A percentile compares a stretch with the other conserved stretches of the same genome.
Evolutionary conservation across 108 stramenopile species (phyloP).

Genomic region (Cyclotella sp.): DNA sequence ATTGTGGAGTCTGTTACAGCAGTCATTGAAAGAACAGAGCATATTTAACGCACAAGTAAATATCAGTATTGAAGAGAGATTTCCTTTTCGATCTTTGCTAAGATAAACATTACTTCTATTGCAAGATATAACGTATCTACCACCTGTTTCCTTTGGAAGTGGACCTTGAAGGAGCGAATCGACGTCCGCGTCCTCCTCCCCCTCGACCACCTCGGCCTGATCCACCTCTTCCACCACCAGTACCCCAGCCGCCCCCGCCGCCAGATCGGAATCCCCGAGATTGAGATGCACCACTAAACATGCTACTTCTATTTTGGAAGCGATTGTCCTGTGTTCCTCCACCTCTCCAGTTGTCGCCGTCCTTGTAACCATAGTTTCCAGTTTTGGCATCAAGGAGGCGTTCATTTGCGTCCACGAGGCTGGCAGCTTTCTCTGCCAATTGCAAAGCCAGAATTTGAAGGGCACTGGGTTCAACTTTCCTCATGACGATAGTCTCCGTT

Average conservation of each 20-base stretch:
- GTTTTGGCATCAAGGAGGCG: constrained; percentile 90
- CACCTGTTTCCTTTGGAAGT: constrained; percentile 37
- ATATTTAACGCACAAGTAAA: too few species aligned
- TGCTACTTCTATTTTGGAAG: constrained; percentile 26
- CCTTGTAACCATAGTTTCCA: constrained; percentile 81
- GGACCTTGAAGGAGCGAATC: constrained; percentile 28
- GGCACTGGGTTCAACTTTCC: constrained; percentile 84
- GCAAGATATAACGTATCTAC: constrained; percentile 6
- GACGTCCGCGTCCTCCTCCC: constrained; percentile 44
- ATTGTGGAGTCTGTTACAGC: neutral
- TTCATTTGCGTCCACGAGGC: constrained; percentile 95
- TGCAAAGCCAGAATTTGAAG: constrained; percentile 94
- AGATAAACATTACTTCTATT: too few species aligned
- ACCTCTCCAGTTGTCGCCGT: constrained; percentile 68
- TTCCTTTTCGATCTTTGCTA: neutral
- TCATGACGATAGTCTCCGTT: constrained; percentile 95
- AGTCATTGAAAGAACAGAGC: neutral
- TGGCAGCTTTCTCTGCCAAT: constrained; percentile 91
- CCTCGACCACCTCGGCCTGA: constrained; percentile 38
- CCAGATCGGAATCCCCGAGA: constrained; percentile 48
- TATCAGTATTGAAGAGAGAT: neutral
- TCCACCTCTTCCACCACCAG: constrained; percentile 42
- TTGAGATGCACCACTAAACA: constrained; percentile 21
- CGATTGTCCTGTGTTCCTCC: constrained; percentile 55
- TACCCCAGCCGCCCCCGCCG: constrained; percentile 36